Conservation (phyloP, 1,139 yeast genomes). For the Candida sojae region DNA sequence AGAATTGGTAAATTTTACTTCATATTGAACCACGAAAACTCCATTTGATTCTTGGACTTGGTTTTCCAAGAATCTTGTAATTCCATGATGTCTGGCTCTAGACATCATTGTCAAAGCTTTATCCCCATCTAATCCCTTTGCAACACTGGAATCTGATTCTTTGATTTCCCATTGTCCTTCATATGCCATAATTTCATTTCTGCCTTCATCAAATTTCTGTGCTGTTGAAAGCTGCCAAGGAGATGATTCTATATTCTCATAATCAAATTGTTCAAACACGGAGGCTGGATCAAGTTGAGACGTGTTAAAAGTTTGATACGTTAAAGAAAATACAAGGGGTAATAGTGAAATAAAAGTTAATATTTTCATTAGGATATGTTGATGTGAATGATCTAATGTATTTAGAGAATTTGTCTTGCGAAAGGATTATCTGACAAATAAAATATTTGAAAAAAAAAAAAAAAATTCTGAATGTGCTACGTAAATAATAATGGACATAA, state of each 20-base stretch:
- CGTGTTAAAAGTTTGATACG: slow-evolving; percentile 32
- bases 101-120: slow-evolving; percentile 74
- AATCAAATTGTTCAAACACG: slow-evolving; percentile 70
- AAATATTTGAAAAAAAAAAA: not conserved
- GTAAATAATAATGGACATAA: no score
- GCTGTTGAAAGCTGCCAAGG: slow-evolving; percentile 70
- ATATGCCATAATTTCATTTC: slow-evolving; percentile 42
- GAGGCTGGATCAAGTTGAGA: slow-evolving; percentile 37
- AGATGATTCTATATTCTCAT: slow-evolving; percentile 35
- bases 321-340: not conserved
- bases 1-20: slow-evolving; percentile 67
- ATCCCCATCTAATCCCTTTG: slow-evolving; percentile 62
- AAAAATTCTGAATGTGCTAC: not conserved
- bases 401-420: not conserved
- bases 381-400: not conserved
- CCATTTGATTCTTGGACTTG: slow-evolving; percentile 57
- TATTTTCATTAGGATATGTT: not conserved
- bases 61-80: slow-evolving; percentile 57
- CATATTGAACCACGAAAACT: slow-evolving; percentile 84
- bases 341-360: not conserved
- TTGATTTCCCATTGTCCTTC: slow-evolving; percentile 76
- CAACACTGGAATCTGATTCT: slow-evolving; percentile 37
- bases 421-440: not conserved
- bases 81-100: slow-evolving; percentile 80
- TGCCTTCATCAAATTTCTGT: slow-evolving; percentile 46